Base-by-base conservation (phyloP, 176 grass and related monocot genomes). In the Paspalum vaginatum region DNA sequence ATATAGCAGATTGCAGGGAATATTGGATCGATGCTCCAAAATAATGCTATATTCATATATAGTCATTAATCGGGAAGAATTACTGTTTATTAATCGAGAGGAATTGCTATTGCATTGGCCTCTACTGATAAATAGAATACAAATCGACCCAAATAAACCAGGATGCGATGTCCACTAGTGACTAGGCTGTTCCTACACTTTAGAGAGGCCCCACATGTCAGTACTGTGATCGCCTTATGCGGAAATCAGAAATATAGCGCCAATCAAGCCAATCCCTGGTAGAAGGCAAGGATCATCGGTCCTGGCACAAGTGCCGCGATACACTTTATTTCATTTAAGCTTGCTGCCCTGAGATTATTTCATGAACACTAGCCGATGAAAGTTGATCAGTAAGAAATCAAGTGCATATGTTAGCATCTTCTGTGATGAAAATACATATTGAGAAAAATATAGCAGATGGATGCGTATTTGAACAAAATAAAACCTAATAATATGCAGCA, bases 381-480 rank as follows among this genome's bases (percentile, higher is more conserved):
- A 64, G 40, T 86, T 78, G 14, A 82, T 86, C 88, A 86, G 79
- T 18, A 78, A n/a, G 60, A 51, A 39, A 78, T 15, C 18, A 89
- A 46, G 53, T 32, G 2, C n/a, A n/a, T 52, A 42, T 65, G 6
- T 50, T 15, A 18, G 72, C 41, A 85, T 20, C 2, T 46, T 85
- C 43, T 55, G 44, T 9, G 18, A 21, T 72, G n/a, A 85, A 81
- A 65, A 72, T 72, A 76, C 12, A 85, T 77, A 61, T 63, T 77
- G 40, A 44, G 21, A 9, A 21, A 83, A 70, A 80, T 26, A 81
- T 54, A 45, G 59, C 55, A 51, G 74, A 78, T 4, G 25, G 3
- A 79, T 51, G 44, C 48, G 57, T 11, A 20, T 17, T 4, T 47
- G 26, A 22, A 45, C 51, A 15, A 75, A 46, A 25, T 41, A 78